Conservation (phyloP, 768 basidiomycete species). For the Agaricus sinodeliciosus region DNA sequence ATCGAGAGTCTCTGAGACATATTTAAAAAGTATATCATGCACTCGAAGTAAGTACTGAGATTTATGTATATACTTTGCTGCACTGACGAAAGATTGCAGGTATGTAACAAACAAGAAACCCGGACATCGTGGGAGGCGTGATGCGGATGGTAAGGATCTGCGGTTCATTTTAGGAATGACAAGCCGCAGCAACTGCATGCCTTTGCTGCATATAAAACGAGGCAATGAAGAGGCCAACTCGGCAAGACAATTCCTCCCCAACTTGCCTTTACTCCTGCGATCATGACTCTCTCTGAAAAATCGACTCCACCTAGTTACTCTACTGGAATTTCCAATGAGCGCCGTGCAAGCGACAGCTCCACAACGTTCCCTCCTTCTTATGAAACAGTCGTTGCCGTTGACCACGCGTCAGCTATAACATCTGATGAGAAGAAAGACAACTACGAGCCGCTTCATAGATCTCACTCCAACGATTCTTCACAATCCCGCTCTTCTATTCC, state of each 20-base stretch:
- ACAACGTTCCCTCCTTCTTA: slow-evolving; percentile 2
- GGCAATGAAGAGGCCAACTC: no score
- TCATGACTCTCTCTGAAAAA: not conserved
- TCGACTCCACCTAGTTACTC: no score
- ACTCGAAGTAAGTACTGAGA: no score
- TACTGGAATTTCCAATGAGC: not conserved
- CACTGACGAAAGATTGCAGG: no score
- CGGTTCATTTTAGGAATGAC: no score
- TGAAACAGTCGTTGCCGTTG: not conserved
- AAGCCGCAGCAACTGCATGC: no score
- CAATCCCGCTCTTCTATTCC: not conserved
- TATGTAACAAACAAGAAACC: no score
- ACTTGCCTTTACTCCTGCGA: not conserved
- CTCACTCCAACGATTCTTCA: not conserved
- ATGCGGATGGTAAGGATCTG: no score
- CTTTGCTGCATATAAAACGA: not conserved
- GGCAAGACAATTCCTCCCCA: not conserved
- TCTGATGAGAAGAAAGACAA: not conserved
- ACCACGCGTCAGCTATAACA: not conserved
- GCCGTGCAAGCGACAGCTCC: not conserved
- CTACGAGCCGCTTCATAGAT: not conserved
- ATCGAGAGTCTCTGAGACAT: no score
- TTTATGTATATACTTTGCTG: no score
- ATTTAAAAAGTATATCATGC: no score
- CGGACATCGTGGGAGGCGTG: no score